phyloP scores from a whole-genome alignment of 192 early-diverging fungal species.

The Borealophlyctis nickersoniae region DNA sequence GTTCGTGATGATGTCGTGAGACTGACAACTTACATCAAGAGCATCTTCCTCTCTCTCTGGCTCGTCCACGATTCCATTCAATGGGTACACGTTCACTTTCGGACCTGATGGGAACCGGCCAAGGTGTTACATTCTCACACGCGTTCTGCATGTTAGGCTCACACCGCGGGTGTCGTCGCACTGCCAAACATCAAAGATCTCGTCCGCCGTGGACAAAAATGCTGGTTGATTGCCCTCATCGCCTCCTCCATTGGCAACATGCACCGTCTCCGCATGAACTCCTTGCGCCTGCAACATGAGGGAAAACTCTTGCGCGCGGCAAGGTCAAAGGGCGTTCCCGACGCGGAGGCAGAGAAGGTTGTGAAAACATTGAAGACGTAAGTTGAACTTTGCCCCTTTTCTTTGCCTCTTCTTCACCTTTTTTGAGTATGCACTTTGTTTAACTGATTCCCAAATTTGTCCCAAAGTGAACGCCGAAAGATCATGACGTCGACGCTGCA shows the following conservation, averaged over 20 bases:
- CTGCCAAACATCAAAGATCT: constrained; percentile 64
- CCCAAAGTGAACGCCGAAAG: too few relatives aligned
- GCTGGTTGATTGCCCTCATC: constrained; percentile 65
- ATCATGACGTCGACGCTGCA: constrained; percentile 51
- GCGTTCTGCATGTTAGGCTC: constrained; percentile 32
- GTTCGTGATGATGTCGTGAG: constrained; percentile 61
- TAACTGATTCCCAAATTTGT: too few relatives aligned
- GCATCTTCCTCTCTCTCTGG: constrained; percentile 60
- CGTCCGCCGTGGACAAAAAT: constrained; percentile 52
- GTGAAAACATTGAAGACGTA: constrained; percentile 29
- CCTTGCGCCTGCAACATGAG: constrained; percentile 42
- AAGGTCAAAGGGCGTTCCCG: constrained; percentile 28
- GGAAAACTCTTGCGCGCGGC: constrained; percentile 11
- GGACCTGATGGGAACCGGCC: background rate
- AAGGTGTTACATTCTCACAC: background rate
- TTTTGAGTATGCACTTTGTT: too few relatives aligned
- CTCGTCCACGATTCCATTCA: constrained; percentile 58
- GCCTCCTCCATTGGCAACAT: constrained; percentile 60
- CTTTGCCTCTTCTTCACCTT: too few relatives aligned
- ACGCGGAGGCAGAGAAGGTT: constrained; percentile 19
- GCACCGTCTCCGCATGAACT: constrained; percentile 63
- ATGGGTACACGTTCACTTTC: constrained; percentile 47
- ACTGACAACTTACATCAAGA: constrained; percentile 51
- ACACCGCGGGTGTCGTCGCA: constrained; percentile 60
- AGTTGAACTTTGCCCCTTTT: too few relatives aligned